A percentile compares a stretch with the other conserved stretches of the same genome.
These are phyloP conservation scores for Leccinum griseonigrum DNA, from an alignment of 1,284 basidiomycete genomes.

Conservation along the genomic window DNA sequence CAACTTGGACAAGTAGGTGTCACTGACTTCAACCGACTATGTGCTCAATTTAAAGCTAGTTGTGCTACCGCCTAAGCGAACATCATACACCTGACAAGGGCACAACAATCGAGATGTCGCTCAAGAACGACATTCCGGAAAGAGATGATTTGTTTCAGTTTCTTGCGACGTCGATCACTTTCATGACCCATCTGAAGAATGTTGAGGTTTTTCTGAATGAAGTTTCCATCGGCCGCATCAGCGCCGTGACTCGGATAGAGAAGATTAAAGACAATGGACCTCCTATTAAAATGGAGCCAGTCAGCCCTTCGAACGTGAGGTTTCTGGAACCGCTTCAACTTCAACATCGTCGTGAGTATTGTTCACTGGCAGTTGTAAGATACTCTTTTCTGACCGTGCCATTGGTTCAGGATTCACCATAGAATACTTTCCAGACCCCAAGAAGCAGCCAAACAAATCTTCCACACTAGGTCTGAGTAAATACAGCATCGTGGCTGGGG, in stretches of 20 bases:
- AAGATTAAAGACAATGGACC: constrained; percentile 60
- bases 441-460: constrained; percentile 29
- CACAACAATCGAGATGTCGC: constrained; percentile 87
- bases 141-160: constrained; percentile 86
- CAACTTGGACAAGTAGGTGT: neutral
- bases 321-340: neutral
- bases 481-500: constrained; percentile 76
- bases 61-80: constrained; percentile 50
- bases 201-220: constrained; percentile 80
- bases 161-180: constrained; percentile 88
- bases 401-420: neutral
- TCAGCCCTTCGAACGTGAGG: constrained; percentile 60
- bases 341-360: constrained; percentile 3
- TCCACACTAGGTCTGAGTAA: constrained; percentile 69
- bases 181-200: constrained; percentile 78
- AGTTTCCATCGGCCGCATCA: constrained; percentile 67
- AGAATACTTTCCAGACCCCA: neutral
- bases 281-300: constrained; percentile 40
- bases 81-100: constrained; percentile 48
- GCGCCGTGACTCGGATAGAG: constrained; percentile 8
- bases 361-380: neutral
- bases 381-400: neutral
- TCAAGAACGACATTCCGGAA: constrained; percentile 82
- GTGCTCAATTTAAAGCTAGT: neutral
- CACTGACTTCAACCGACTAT: neutral